Base-by-base conservation (phyloP, 169 alveolate genomes). In the Eimeria maxima region DNA sequence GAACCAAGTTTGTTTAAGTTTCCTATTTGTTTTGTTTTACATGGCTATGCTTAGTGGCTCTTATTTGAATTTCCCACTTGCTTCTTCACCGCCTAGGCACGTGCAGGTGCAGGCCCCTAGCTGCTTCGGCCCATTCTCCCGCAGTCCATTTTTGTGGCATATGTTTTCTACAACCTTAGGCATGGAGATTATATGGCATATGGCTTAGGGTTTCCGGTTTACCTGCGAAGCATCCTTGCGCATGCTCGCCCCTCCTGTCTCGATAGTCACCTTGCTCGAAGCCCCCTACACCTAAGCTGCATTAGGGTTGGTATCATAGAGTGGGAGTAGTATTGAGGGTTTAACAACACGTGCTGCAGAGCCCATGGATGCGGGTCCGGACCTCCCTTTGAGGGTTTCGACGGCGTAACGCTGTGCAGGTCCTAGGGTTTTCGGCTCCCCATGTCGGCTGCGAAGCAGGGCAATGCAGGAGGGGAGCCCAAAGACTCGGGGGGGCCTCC, bases 401-500 rank as follows among this genome's bases (percentile, higher is more conserved):
- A 27, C 78, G 78, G 27, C 53, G 27, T 71, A 33, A 29, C 53
- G 81, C 27, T 71, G 81, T 24, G 47, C 1, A 55, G 69, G 90
- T 71, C 27, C 29, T 81, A 50, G 73, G 73, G 74, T 81, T 27
- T 81, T n/a, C 65, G 42, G 47, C 65, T n/a, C 90, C 74, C 71
- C 14, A 81, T 86, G 76, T 86, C 76, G 65, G 80, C 60, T 24
- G 60, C 63, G 42, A 86, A 38, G 63, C 42, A 42, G 60, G 81
- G 47, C 63, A 42, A 22, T 60, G 93, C 60, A 3, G 80, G 60
- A 29, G 76, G 80, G 93, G 74, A 42, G 10, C 27, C 80, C 80
- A 55, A 63, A 55, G 93, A 55, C n/a, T 38, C 42, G 93, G 80
- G 55, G 93, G n/a, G 47, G n/a, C 13, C 80, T 44, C 63, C 60